phyloP scores from a whole-genome alignment of 352 stramenopile species.

The Nothophytophthora sp. region DNA sequence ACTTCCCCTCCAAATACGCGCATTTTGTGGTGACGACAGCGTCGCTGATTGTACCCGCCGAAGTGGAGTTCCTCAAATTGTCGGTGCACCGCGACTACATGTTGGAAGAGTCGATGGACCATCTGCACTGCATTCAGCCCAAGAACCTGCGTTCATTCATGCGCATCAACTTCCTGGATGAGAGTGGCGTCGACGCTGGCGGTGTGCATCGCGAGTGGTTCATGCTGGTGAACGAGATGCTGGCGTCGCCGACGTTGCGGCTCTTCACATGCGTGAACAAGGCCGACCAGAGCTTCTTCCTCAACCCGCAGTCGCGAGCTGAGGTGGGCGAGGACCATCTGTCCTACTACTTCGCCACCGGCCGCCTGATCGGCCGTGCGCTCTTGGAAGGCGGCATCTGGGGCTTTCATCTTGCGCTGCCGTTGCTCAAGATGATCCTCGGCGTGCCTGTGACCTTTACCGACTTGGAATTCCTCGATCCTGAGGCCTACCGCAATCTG shows the following conservation, averaged over 20 bases:
- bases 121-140: conserved; percentile 60
- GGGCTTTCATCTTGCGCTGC: conserved; percentile 91
- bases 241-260: conserved; percentile 41
- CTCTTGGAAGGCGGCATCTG: conserved; percentile 91
- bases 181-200: conserved; percentile 85
- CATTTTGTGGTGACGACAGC: conserved; percentile 77
- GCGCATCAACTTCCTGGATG: conserved; percentile 88
- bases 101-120: conserved; percentile 73
- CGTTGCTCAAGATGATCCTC: conserved; percentile 98
- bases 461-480: conserved; percentile 88
- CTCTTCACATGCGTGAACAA: conserved; percentile 66
- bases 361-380: conserved; percentile 58
- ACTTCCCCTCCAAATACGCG: conserved; percentile 76
- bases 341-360: conserved; percentile 58
- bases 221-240: conserved; percentile 67
- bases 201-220: conserved; percentile 94
- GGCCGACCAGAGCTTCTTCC: conserved; percentile 54
- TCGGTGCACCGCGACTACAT: conserved; percentile 64
- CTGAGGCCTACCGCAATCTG: conserved; percentile 53
- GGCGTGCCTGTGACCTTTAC: conserved; percentile 93
- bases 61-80: conserved; percentile 70
- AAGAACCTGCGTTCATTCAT: conserved; percentile 70
- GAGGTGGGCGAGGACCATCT: conserved; percentile 66
- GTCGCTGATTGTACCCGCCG: conserved; percentile 57
- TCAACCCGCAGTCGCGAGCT: conserved; percentile 58